Evolutionary conservation across 75 land plant species (phyloP).

Genomic region (Isoetes taiwanensis): DNA sequence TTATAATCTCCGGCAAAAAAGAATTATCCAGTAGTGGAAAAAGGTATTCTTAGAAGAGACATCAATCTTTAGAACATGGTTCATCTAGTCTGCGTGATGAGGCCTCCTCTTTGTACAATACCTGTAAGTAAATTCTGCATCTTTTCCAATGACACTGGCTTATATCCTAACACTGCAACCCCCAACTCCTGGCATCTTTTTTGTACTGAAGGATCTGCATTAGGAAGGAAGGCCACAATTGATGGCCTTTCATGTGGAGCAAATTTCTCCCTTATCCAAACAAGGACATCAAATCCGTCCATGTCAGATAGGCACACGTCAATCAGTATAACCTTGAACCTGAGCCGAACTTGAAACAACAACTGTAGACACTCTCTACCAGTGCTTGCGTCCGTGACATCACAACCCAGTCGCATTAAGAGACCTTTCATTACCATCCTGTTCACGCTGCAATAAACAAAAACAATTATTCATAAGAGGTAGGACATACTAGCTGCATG

Average conservation of each 20-base stretch:
- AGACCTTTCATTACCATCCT: slow-evolving; percentile 41
- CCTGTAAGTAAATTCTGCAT: slow-evolving; percentile 42
- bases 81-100: too few relatives aligned
- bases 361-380: slow-evolving; percentile 27
- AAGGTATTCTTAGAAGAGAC: too few relatives aligned
- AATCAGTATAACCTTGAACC: slow-evolving; percentile 43
- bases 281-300: slow-evolving; percentile 56
- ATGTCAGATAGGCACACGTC: slow-evolving; percentile 55
- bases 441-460: slow-evolving; percentile 31
- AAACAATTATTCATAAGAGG: background rate
- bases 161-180: slow-evolving; percentile 44
- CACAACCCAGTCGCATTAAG: slow-evolving; percentile 45
- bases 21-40: too few relatives aligned
- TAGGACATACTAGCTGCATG: too few relatives aligned
- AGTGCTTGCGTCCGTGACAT: slow-evolving; percentile 30
- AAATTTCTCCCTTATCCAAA: slow-evolving; percentile 36
- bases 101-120: too few relatives aligned
- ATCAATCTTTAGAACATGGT: too few relatives aligned
- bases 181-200: slow-evolving; percentile 48
- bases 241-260: slow-evolving; percentile 47
- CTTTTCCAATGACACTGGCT: slow-evolving; percentile 66
- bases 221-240: slow-evolving; percentile 50
- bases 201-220: slow-evolving; percentile 37
- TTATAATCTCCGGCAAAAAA: too few relatives aligned
- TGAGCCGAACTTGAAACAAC: too few relatives aligned